phyloP scores from a whole-genome alignment of 1,139 yeast genomes.

The Scheffersomyces segobiensis region DNA sequence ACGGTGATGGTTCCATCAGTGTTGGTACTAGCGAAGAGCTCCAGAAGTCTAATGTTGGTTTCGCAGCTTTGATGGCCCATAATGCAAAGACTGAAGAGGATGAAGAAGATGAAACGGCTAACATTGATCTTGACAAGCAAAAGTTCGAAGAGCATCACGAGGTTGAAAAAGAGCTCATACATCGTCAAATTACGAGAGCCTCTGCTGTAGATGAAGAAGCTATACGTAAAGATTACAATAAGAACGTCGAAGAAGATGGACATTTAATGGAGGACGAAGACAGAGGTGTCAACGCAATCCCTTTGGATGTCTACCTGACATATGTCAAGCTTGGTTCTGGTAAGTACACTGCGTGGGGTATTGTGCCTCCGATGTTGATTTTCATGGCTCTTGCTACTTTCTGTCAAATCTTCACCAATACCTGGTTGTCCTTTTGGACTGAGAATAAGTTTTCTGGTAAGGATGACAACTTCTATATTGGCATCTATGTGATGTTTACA shows the following conservation, averaged over 20 bases:
- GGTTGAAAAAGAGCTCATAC: constrained; percentile 14
- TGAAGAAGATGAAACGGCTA: constrained; percentile 10
- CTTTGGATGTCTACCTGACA: constrained; percentile 14
- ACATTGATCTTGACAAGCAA: constrained; percentile 15
- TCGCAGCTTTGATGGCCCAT: constrained; percentile 13
- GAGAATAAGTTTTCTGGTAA: constrained; percentile 26
- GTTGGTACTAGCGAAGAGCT: constrained; percentile 14
- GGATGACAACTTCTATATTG: constrained; percentile 30
- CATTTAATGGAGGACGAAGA: constrained; percentile 16
- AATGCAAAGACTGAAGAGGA: constrained; percentile 13
- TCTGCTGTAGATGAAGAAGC: constrained; percentile 15
- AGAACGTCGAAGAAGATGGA: constrained; percentile 8
- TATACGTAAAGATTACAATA: constrained; percentile 5
- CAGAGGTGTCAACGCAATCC: constrained; percentile 19
- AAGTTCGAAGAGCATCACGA: constrained; percentile 11
- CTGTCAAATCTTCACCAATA: constrained; percentile 37
- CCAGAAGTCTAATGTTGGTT: constrained; percentile 9
- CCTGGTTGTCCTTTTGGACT: constrained; percentile 43
- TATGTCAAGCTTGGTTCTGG: constrained; percentile 19
- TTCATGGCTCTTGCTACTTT: constrained; percentile 24
- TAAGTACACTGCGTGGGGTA: constrained; percentile 17
- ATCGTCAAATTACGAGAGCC: constrained; percentile 21
- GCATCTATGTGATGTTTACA: constrained; percentile 21
- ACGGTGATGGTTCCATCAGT: constrained; percentile 16
- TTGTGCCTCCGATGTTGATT: constrained; percentile 11